Evolutionary conservation across 106 monocot species (phyloP).

Genomic region (Cymbidium sinense): DNA sequence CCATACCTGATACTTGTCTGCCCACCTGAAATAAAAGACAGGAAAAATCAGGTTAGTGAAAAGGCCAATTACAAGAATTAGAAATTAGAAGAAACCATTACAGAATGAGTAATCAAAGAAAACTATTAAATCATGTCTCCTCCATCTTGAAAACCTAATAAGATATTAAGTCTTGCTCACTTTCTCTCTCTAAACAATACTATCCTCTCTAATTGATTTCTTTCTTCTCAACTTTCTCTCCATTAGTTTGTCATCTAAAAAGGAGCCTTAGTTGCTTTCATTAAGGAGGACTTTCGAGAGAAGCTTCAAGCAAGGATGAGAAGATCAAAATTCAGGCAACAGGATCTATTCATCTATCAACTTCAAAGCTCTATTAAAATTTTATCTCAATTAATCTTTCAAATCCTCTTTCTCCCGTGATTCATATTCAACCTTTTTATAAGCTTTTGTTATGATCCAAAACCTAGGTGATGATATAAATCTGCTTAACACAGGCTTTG

Average conservation of each 20-base stretch:
- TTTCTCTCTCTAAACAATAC: not conserved
- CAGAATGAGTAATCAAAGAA: not conserved
- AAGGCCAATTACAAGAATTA: not conserved
- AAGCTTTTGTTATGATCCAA: too few relatives aligned
- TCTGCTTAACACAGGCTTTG: not conserved
- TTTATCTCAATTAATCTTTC: not conserved
- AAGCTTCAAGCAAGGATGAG: not conserved
- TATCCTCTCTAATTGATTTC: not conserved
- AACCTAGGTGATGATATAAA: too few relatives aligned
- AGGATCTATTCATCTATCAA: not conserved
- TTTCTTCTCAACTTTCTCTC: not conserved
- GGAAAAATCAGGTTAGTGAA: constrained; percentile 10
- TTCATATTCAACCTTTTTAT: too few relatives aligned
- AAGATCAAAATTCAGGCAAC: not conserved
- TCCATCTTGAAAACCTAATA: not conserved
- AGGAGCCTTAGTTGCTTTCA: not conserved
- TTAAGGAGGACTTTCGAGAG: not conserved
- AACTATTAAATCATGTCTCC: not conserved
- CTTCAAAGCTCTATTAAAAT: not conserved
- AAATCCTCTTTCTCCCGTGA: not conserved
- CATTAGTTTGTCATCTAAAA: not conserved
- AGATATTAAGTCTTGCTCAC: not conserved
- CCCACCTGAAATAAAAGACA: constrained; percentile 49
- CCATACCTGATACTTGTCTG: constrained; percentile 79
- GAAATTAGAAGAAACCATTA: not conserved